Evolutionary conservation across 495 filamentous ascomycete species (phyloP).

Genomic region (Diplogelasinospora grovesii): DNA sequence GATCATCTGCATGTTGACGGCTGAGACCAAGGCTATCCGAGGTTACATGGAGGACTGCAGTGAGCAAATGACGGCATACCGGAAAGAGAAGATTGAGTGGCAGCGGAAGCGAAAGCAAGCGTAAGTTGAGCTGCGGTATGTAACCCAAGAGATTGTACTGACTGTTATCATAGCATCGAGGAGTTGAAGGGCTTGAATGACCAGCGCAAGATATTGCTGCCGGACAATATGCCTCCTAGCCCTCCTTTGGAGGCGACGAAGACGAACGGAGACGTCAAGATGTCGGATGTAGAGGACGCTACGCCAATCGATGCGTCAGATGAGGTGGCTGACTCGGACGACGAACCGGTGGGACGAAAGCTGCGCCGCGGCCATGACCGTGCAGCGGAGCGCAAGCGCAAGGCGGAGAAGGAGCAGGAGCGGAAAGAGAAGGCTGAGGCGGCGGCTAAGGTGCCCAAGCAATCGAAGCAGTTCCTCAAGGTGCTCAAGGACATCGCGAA

Average conservation of each 20-base stretch:
- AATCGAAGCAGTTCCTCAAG: slow-evolving; percentile 75
- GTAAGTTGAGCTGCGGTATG: slow-evolving; percentile 53
- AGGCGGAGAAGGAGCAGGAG: slow-evolving; percentile 76
- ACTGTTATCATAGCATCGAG: slow-evolving; percentile 53
- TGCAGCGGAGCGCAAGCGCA: slow-evolving; percentile 71
- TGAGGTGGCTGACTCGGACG: slow-evolving; percentile 52
- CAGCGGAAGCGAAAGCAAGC: slow-evolving; percentile 74
- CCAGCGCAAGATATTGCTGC: slow-evolving; percentile 77
- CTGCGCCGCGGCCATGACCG: slow-evolving; percentile 73
- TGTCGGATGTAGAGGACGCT: slow-evolving; percentile 54
- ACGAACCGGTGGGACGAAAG: slow-evolving; percentile 60
- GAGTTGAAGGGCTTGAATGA: slow-evolving; percentile 77
- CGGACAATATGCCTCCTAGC: slow-evolving; percentile 66
- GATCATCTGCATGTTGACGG: slow-evolving; percentile 79
- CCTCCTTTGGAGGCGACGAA: slow-evolving; percentile 48
- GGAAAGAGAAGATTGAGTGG: slow-evolving; percentile 92
- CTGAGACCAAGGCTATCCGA: slow-evolving; percentile 76
- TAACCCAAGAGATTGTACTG: slow-evolving; percentile 13
- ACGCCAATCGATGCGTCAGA: slow-evolving; percentile 38
- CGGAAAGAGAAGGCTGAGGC: slow-evolving; percentile 73
- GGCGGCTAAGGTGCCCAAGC: slow-evolving; percentile 78
- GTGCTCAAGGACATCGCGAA: slow-evolving; percentile 81
- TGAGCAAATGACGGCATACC: slow-evolving; percentile 83
- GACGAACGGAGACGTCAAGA: slow-evolving; percentile 51
- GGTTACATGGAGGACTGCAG: slow-evolving; percentile 86